Base-by-base conservation (phyloP, 768 basidiomycete species). In the Dictyophora rubrovolvata region DNA sequence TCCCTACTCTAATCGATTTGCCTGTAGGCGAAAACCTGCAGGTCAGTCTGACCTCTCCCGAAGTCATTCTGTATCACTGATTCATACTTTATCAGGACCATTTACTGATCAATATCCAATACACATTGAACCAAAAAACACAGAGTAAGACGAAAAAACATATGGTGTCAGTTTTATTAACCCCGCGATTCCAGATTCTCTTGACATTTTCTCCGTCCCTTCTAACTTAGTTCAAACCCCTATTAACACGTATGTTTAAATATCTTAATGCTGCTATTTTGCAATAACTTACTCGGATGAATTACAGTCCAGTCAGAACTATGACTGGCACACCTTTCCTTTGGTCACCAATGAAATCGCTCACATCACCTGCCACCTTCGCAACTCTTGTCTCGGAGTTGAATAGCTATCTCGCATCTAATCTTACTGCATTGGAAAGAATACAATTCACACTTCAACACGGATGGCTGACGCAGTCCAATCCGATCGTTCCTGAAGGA, bases 11-110 rank as follows among this genome's bases (percentile, higher is more conserved):
- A 23, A 75, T 86, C 14, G 81, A 87, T 56, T 77, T 90, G 14
- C 86, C 87, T 1, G 89, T 93, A 0, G 89, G 89, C 11, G 84
- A 53, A 53, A 53, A 53, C 16, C 22, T 21, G 7, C 52, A 53
- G 16, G 52, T 53, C 8, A 36, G 36, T 10, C 23, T 20, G 9
- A 7, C 18, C n/a, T 53, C 22, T 28, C 16, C 7, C 4, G 12
- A 22, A 7, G 8, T 6, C 35, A 7, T 6, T 42, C 11, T 42
- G 42, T 42, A 42, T 42, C 42, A 4, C 42, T n/a, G 10, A 42
- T n/a, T 42, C 12, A 42, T 42, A 14, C 14, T n/a, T 14, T 12
- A 2, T 14, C n/a, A 42, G 42, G 42, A 42, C 10, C 42, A 42
- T n/a, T 9, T 42, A 14, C 10, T 42, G n/a, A 42, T 42, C 2